phyloP scores from a whole-genome alignment of 352 stramenopile genomes.

The Pythium grandisporangium region DNA sequence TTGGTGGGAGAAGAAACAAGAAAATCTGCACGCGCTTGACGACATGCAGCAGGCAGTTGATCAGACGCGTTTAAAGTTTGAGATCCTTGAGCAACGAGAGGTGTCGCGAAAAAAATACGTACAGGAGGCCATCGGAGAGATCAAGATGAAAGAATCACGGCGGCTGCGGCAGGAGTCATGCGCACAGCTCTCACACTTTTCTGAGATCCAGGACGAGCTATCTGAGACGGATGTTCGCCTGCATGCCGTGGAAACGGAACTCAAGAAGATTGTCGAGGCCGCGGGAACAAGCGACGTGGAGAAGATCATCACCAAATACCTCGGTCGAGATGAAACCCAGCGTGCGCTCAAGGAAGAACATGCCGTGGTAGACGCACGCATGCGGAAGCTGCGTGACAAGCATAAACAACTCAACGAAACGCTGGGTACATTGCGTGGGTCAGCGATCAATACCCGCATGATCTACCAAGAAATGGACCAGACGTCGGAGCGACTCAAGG shows the following conservation, averaged over 20 bases:
- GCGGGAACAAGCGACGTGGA: slow-evolving; percentile 72
- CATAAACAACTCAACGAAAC: slow-evolving; percentile 74
- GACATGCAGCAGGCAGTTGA: slow-evolving; percentile 72
- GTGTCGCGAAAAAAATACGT: slow-evolving; percentile 68
- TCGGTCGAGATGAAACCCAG: slow-evolving; percentile 58
- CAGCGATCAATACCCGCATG: slow-evolving; percentile 69
- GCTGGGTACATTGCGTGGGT: slow-evolving; percentile 42
- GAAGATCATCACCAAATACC: slow-evolving; percentile 75
- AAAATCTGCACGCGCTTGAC: slow-evolving; percentile 58
- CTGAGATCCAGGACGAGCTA: slow-evolving; percentile 71
- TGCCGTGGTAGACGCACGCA: slow-evolving; percentile 53
- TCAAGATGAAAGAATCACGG: slow-evolving; percentile 59
- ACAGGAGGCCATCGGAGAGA: slow-evolving; percentile 53
- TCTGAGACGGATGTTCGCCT: slow-evolving; percentile 62
- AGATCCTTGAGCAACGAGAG: slow-evolving; percentile 70
- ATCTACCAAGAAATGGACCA: slow-evolving; percentile 84
- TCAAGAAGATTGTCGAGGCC: slow-evolving; percentile 71
- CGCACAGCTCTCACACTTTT: slow-evolving; percentile 70
- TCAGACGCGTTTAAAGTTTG: slow-evolving; percentile 60
- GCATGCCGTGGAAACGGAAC: slow-evolving; percentile 50
- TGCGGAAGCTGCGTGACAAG: slow-evolving; percentile 66
- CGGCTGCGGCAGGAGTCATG: slow-evolving; percentile 67
- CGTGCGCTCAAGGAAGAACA: slow-evolving; percentile 73
- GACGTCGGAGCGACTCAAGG: slow-evolving; percentile 70
- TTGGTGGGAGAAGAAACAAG: slow-evolving; percentile 67